Evolutionary conservation across 2,329 filamentous ascomycete genomes (phyloP).

Genomic region (Claviceps africana): DNA sequence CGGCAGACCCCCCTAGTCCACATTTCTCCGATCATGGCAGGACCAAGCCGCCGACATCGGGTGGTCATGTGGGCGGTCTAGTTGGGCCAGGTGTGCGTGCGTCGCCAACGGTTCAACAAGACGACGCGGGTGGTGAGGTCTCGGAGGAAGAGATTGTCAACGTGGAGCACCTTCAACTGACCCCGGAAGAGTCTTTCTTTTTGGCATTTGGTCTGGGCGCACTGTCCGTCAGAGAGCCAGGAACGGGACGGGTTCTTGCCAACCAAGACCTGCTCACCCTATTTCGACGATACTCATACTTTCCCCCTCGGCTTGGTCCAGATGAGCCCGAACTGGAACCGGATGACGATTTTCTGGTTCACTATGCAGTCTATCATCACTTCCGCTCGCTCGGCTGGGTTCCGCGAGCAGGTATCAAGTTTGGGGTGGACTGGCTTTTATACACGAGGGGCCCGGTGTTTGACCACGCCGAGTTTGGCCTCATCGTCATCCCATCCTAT

Average conservation of each 20-base stretch:
- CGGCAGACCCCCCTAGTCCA: constrained; percentile 37
- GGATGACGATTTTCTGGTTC: constrained; percentile 72
- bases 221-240: constrained; percentile 45
- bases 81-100: background rate
- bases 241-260: constrained; percentile 31
- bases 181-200: constrained; percentile 84
- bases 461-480: constrained; percentile 83
- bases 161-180: constrained; percentile 81
- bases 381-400: constrained; percentile 95
- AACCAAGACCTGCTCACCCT: constrained; percentile 46
- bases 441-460: constrained; percentile 91
- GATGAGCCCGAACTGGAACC: constrained; percentile 37
- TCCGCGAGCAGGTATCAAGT: constrained; percentile 82
- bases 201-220: constrained; percentile 67
- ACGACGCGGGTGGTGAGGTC: background rate
- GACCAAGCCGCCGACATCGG: background rate
- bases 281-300: constrained; percentile 57
- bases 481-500: constrained; percentile 75
- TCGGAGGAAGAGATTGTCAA: constrained; percentile 22
- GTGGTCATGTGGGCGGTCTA: background rate
- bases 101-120: background rate
- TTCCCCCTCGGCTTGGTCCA: constrained; percentile 37
- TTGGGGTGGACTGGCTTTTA: constrained; percentile 86
- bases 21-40: constrained; percentile 17
- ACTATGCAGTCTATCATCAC: constrained; percentile 88